Conservation (phyloP, 2,329 filamentous ascomycete species). For the Neurospora sp. region DNA sequence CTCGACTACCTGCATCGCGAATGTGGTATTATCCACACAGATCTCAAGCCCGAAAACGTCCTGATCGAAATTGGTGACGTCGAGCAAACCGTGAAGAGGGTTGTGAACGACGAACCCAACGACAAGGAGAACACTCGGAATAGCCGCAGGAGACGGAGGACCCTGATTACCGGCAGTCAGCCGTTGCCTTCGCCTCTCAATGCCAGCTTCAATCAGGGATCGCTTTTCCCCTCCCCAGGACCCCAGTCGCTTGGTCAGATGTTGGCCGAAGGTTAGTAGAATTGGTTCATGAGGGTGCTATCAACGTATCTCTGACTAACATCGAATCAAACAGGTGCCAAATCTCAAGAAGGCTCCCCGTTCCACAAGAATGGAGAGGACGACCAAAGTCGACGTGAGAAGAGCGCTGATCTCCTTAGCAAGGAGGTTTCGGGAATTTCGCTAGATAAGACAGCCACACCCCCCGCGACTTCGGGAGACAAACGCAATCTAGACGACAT, state of each 20-base stretch:
- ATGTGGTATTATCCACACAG: slow-evolving; percentile 97
- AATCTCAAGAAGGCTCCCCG: slow-evolving; percentile 34
- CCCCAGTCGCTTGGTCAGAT: slow-evolving; percentile 70
- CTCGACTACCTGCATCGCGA: slow-evolving; percentile 95
- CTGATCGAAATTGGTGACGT: slow-evolving; percentile 98
- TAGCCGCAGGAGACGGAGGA: slow-evolving; percentile 78
- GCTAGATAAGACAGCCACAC: slow-evolving; percentile 58
- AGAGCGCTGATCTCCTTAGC: slow-evolving; percentile 83
- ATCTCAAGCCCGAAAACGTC: slow-evolving; percentile 95
- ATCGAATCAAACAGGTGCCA: slow-evolving; percentile 20
- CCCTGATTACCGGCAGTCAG: slow-evolving; percentile 93
- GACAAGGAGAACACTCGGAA: slow-evolving; percentile 88
- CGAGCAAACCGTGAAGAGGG: slow-evolving; percentile 94
- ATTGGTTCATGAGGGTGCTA: neutral
- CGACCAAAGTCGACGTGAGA: slow-evolving; percentile 75
- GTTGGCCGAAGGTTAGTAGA: slow-evolving; percentile 60
- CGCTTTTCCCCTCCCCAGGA: slow-evolving; percentile 54
- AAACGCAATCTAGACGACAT: slow-evolving; percentile 52
- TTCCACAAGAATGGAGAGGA: slow-evolving; percentile 36
- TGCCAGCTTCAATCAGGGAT: slow-evolving; percentile 73
- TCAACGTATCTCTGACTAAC: neutral
- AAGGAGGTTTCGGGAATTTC: slow-evolving; percentile 93
- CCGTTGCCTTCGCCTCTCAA: slow-evolving; percentile 91
- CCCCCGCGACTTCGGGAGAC: slow-evolving; percentile 45
- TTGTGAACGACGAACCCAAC: slow-evolving; percentile 68